A percentile compares a stretch with the other conserved stretches of the same genome.
Conservation (phyloP, 2,329 filamentous ascomycete genomes). For the Nigrograna mackinnonii region DNA sequence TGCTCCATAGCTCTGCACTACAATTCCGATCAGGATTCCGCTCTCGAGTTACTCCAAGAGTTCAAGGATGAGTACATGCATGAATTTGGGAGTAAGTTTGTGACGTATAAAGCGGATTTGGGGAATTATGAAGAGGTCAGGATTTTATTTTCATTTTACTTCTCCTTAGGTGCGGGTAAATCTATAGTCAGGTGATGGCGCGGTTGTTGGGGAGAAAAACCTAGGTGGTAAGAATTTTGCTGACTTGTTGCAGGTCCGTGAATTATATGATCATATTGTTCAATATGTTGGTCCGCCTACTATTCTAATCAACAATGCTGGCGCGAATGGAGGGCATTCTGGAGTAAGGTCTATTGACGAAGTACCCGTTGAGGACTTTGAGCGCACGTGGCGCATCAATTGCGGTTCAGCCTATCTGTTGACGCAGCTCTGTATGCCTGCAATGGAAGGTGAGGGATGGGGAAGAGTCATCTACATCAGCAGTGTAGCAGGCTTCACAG, state of each 20-base stretch:
- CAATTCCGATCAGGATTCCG: conserved; percentile 34
- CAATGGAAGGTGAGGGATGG: conserved; percentile 40
- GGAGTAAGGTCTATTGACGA: conserved; percentile 31
- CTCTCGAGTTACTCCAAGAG: conserved; percentile 19
- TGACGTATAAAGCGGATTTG: conserved; percentile 42
- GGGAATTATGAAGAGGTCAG: conserved; percentile 40
- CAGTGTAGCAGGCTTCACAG: conserved; percentile 44
- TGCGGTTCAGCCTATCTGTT: conserved; percentile 40
- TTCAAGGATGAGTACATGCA: conserved; percentile 22
- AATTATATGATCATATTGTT: conserved; percentile 38
- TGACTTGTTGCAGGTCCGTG: conserved; percentile 26
- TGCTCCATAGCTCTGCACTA: conserved; percentile 51
- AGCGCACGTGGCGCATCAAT: conserved; percentile 43
- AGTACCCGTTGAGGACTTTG: conserved; percentile 40
- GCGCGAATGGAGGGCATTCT: conserved; percentile 23
- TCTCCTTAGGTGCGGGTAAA: too few relatives aligned
- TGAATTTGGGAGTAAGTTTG: conserved; percentile 24
- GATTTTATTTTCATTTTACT: background rate
- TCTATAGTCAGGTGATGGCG: too few relatives aligned
- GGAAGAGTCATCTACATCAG: conserved; percentile 43
- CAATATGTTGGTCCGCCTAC: conserved; percentile 35
- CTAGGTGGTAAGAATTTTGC: too few relatives aligned
- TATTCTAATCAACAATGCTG: conserved; percentile 48
- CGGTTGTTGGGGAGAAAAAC: too few relatives aligned
- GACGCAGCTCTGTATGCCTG: conserved; percentile 42